A percentile compares a stretch with the other conserved stretches of the same genome.
Evolutionary conservation across 345 rosid genomes (phyloP).

Genomic region (Bretschneidera sinensis): DNA sequence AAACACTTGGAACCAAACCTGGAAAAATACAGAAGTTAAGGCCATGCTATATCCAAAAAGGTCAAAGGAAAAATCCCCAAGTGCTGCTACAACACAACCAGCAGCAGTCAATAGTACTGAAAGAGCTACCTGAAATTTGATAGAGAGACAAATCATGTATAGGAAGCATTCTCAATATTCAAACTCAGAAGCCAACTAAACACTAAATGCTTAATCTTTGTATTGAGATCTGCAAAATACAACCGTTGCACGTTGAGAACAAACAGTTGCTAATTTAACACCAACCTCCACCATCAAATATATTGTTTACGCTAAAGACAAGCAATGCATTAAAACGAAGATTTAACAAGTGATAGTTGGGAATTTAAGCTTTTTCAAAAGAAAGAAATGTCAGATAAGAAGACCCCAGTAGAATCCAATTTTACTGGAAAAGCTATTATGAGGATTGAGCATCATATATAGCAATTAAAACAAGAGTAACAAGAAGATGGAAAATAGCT

Average conservation of each 20-base stretch:
- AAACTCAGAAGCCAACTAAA: background rate
- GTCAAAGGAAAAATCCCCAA: conserved; percentile 95
- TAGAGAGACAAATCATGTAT: conserved; percentile 4
- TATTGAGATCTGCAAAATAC: too few relatives aligned
- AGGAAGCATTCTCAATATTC: background rate
- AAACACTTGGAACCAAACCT: conserved; percentile 34
- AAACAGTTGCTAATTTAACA: background rate
- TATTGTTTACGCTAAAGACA: too few relatives aligned
- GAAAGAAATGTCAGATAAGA: too few relatives aligned
- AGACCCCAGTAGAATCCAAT: background rate
- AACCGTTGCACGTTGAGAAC: background rate
- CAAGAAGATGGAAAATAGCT: background rate
- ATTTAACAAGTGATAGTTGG: too few relatives aligned
- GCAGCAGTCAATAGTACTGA: conserved; percentile 82
- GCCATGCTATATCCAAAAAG: conserved; percentile 88
- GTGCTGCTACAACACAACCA: conserved; percentile 85
- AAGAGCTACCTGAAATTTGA: conserved; percentile 62
- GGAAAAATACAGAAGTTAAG: conserved; percentile 87
- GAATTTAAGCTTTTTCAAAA: too few relatives aligned
- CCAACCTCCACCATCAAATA: background rate
- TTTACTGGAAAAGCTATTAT: too few relatives aligned
- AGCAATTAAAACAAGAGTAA: background rate
- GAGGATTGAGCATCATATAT: background rate
- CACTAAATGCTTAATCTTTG: background rate
- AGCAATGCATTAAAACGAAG: background rate